Evolutionary conservation across 2,329 filamentous ascomycete species (phyloP), one percentile per base, ranked within the genome.

Genomic region (Cadophora gregata): DNA sequence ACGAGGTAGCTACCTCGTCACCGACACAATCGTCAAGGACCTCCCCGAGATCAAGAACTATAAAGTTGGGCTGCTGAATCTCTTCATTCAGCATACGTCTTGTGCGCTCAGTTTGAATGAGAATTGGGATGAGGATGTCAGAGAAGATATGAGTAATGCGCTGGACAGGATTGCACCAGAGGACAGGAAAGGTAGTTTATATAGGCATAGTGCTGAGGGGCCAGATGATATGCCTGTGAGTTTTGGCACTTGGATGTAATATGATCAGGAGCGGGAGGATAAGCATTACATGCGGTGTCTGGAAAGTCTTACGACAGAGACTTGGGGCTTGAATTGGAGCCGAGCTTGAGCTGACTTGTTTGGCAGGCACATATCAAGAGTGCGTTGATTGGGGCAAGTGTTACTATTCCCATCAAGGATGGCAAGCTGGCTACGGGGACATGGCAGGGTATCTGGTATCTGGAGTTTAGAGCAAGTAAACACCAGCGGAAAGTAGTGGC

Each of bases 81-180:
- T 99, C 56, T 99, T 98, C 79, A 85, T 98, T 63, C 95, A 99
- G 81, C 96, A 99, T 81, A 99, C 96, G 5, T 93, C 89, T 75
- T 97, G 93, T 80, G 96, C 92, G 14, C 84, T 99, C 62, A 92
- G 88, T 67, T 82, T 99, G 74, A 99, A 99, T 77, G 96, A 99
- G 85, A 98, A 98, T 81, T 90, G 86, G 79, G 93, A 94, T 77
- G 79, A 79, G 55, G 93, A 96, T 80, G 96, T 99, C n/a, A 86
- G 93, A 66, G 86, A 86, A 48, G 93, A 99, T 79, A 76, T 98
- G 95, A 93, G 88, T 76, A 93, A 97, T 81, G 93, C 95, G 56
- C 83, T 99, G 71, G 95, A 99, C 79, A 85, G 93, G 53, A 91
- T 99, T 75, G 96, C 90, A 50, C 93, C 94, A 0, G 91, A 92